These are phyloP conservation scores for Paratinospora sagittata DNA, from an alignment of 164 flowering plant species.

Conservation along the genomic window DNA sequence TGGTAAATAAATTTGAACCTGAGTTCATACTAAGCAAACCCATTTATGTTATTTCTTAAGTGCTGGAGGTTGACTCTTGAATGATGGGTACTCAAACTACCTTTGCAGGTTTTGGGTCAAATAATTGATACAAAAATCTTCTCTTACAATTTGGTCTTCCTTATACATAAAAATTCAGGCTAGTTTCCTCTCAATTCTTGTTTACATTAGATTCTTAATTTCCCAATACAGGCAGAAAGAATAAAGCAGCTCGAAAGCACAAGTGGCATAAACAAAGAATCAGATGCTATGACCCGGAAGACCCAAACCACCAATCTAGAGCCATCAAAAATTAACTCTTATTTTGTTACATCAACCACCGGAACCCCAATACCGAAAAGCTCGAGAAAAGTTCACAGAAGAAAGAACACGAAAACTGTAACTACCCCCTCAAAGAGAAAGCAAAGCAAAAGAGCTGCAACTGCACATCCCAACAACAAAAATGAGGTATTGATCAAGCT, in stretches of 20 bases:
- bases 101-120: not conserved
- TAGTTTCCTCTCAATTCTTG: conserved; percentile 1
- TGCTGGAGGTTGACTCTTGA: not conserved
- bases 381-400: conserved; percentile 19
- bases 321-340: conserved; percentile 15
- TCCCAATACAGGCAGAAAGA: conserved; percentile 25
- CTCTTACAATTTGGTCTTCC: not conserved
- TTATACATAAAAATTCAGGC: not conserved
- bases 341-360: conserved; percentile 11
- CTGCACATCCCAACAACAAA: conserved; percentile 3
- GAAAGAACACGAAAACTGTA: conserved; percentile 19
- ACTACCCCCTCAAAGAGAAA: conserved; percentile 26
- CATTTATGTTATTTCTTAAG: not conserved
- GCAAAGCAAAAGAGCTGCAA: conserved; percentile 18
- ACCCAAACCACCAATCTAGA: conserved; percentile 15
- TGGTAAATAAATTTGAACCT: not conserved
- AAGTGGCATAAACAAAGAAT: conserved; percentile 12
- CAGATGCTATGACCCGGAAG: conserved; percentile 18
- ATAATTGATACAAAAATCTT: not conserved
- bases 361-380: conserved; percentile 15
- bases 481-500: conserved; percentile 18
- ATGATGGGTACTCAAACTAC: not conserved
- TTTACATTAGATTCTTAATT: not conserved
- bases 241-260: conserved; percentile 12
- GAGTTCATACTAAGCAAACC: not conserved